Evolutionary conservation across 495 filamentous ascomycete species (phyloP), one percentile per base, ranked within the genome.

Genomic region (Penicillium herquei): DNA sequence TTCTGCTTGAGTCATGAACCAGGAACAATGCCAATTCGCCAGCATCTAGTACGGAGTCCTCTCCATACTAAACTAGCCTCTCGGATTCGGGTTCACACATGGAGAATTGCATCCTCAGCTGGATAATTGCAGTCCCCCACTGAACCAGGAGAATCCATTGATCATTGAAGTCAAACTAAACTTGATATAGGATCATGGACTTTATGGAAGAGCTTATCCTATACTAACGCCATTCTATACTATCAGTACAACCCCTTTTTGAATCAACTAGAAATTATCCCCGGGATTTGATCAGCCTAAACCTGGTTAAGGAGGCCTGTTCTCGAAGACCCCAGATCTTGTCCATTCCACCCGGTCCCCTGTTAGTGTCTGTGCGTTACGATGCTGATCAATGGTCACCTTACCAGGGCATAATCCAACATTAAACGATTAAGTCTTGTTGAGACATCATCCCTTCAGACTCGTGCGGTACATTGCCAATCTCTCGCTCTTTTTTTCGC

Each of bases 281-380:
- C 21, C 21, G 21, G 21, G 21, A 26, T 26, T 26, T 26, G 21
- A 26, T 26, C 21, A 26, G 21, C 34, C 34, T 13, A 7, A 13
- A 13, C 34, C 18, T 43, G 14, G 9, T 48, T 18, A 30, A 35
- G 51, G 32, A 21, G 35, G 41, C 40, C 32, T 56, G 53, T 49
- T 57, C 44, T n/a, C n/a, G n/a, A 50, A 40, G 34, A 57, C 62
- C 64, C 62, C 65, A 54, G 58, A 61, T 64, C 47, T 54, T 42
- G 55, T 45, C 17, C 46, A 57, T 61, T 57, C 51, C 56, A 51
- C 49, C 42, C 47, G 51, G 54, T 55, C 59, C 21, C 21, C 42
- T 39, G 35, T 56, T 55, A 57, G 54, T 52, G 59, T 68, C 65
- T 65, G 65, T 68, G 65, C 65, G 55, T 52, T 54, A 52, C 47